Evolutionary conservation across 495 filamentous ascomycete species (phyloP), one percentile per base, ranked within the genome.

Genomic region (Penicillium bialowiezense): DNA sequence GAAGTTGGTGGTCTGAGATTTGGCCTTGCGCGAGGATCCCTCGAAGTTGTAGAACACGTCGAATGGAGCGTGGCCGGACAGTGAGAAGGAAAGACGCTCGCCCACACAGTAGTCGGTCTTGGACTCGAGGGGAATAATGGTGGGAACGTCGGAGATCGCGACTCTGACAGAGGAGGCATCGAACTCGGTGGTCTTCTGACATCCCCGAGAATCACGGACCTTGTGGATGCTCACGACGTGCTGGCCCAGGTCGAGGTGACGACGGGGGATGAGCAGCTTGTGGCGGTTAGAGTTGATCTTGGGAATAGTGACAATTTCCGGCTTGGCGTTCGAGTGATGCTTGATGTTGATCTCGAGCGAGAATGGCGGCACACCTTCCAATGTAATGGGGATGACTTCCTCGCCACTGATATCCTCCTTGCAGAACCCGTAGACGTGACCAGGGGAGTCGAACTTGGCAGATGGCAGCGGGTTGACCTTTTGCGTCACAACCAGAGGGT

Each of bases 371-470:
- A 81, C 70, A 20, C 93, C 93, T 34, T 83, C 83, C 14, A 98
- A 73, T 0, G 77, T 83, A 35, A 98, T 83, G 0, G 93, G 91
- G 46, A 98, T 91, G 8, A 84, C 78, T 61, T 97, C 90, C 43
- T 90, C 87, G 33, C 83, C 84, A 35, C 76, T 78, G n/a, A 83
- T 76, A 48, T 95, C 90, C 31, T 87, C 83, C 55, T 90, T 85
- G 72, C 93, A 98, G 68, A 90, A 96, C 51, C 89, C 93, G 72
- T 96, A 96, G 3, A 90, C 90, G 63, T 91, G 91, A n/a, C 90
- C 92, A 2, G 90, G 89, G 51, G 88, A 87, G 44, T 77, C 77
- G 57, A 98, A 97, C 10, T 74, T 71, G 17, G 89, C 92, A 8
- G 82, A 81, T 0, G 93, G 93, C 24, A 86, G 83, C 14, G 86